These are phyloP conservation scores for Solanum ossicruentum DNA, from an alignment of 257 asterid species.

Conservation along the genomic window DNA sequence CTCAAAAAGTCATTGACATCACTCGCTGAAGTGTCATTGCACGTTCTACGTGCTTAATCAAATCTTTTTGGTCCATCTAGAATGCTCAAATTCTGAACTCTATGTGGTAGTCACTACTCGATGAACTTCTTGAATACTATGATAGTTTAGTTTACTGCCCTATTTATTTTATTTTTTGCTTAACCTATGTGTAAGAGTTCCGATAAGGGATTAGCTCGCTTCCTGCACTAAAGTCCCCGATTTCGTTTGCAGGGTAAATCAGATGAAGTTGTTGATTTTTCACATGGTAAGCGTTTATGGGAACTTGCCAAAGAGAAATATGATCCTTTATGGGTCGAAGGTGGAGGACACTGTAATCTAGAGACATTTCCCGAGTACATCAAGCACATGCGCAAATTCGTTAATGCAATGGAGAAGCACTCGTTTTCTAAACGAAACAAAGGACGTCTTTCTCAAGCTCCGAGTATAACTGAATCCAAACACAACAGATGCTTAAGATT, in stretches of 20 bases:
- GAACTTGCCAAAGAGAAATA: constrained; percentile 94
- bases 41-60: not conserved
- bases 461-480: constrained; percentile 36
- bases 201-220: not conserved
- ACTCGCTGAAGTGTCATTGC: not conserved
- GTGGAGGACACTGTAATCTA: constrained; percentile 97
- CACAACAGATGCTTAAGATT: constrained; percentile 79
- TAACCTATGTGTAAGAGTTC: not conserved
- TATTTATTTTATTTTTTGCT: not conserved
- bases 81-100: not conserved
- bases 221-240: not conserved
- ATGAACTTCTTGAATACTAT: not conserved
- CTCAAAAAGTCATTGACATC: not conserved
- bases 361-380: constrained; percentile 92
- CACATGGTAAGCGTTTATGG: constrained; percentile 93
- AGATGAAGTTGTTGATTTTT: constrained; percentile 81
- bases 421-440: constrained; percentile 60
- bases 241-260: constrained; percentile 54
- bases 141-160: not conserved
- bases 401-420: constrained; percentile 78
- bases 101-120: not conserved
- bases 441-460: constrained; percentile 9
- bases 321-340: constrained; percentile 90
- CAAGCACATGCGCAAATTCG: constrained; percentile 64
- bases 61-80: not conserved